These are phyloP conservation scores for Dichomitus squalens DNA, from an alignment of 1,284 basidiomycete genomes.

Conservation along the genomic window DNA sequence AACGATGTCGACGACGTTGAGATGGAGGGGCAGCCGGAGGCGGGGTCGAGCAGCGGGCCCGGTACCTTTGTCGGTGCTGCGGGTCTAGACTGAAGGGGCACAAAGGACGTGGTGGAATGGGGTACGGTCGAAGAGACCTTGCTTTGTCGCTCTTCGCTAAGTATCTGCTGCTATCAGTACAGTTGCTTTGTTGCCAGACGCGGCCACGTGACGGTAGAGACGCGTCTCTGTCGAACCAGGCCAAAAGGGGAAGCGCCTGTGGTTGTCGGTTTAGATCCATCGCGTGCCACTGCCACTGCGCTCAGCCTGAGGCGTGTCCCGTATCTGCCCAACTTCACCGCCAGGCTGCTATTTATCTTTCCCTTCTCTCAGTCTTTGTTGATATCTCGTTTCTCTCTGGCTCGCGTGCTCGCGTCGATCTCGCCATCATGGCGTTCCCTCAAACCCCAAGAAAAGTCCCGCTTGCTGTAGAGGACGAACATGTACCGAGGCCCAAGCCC, in stretches of 20 bases:
- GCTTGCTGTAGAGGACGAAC: slow-evolving; percentile 64
- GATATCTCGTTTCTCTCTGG: neutral
- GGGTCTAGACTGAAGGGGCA: neutral
- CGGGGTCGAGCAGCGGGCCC: slow-evolving; percentile 13
- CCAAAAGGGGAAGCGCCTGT: slow-evolving; percentile 11
- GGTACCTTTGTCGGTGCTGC: neutral
- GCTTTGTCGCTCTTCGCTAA: too few species aligned
- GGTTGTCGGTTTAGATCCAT: neutral
- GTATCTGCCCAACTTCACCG: neutral
- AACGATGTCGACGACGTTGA: slow-evolving; percentile 37
- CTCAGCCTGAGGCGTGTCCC: neutral
- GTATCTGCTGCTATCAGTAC: too few species aligned
- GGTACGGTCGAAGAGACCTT: too few species aligned
- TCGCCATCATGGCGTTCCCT: slow-evolving; percentile 41
- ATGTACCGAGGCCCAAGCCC: slow-evolving; percentile 37
- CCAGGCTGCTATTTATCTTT: slow-evolving; percentile 3
- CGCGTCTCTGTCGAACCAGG: slow-evolving; percentile 14
- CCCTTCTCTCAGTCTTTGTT: neutral
- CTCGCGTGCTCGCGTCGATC: slow-evolving; percentile 4
- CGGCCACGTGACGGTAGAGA: slow-evolving; percentile 12
- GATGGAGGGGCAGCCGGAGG: slow-evolving; percentile 26
- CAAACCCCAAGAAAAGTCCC: slow-evolving; percentile 76
- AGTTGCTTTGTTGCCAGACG: too few species aligned
- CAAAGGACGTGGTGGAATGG: too few species aligned
- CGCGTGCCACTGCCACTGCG: neutral